Evolutionary conservation across 306 rosid genomes (phyloP).

Genomic region (Betula pendula): DNA sequence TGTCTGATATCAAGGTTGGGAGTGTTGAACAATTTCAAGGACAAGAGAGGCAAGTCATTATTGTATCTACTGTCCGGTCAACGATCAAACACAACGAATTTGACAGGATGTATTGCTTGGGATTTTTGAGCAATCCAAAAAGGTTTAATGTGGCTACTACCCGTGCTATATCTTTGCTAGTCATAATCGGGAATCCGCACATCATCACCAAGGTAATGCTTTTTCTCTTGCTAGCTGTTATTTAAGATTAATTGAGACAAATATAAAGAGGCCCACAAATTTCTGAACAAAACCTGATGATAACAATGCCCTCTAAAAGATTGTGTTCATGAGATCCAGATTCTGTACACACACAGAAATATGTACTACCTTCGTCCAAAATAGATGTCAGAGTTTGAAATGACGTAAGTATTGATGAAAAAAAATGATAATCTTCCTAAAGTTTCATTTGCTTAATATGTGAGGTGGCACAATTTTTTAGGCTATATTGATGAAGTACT

Average conservation of each 20-base stretch:
- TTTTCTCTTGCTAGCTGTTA: conserved; percentile 18
- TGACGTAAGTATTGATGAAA: not conserved
- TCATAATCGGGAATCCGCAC: conserved; percentile 89
- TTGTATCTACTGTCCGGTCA: conserved; percentile 90
- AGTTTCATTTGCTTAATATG: too few species aligned
- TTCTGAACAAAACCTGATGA: not conserved
- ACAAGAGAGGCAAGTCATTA: conserved; percentile 81
- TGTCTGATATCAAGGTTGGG: conserved; percentile 71
- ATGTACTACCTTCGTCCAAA: not conserved
- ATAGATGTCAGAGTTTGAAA: not conserved
- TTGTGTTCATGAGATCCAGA: not conserved
- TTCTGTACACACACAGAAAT: not conserved
- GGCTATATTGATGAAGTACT: not conserved
- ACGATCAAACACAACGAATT: conserved; percentile 90
- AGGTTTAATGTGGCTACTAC: conserved; percentile 94
- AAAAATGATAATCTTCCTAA: too few species aligned
- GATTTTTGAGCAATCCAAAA: conserved; percentile 85
- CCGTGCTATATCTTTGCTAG: conserved; percentile 80
- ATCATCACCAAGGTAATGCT: conserved; percentile 75
- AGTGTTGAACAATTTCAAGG: conserved; percentile 98
- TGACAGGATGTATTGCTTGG: conserved; percentile 76
- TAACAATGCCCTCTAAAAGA: not conserved
- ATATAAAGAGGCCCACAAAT: not conserved
- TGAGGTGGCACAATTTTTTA: not conserved
- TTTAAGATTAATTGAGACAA: not conserved